Percentiles rank a stretch among this genome's conserved stretches.
These are phyloP conservation scores for Boletus hoseneyae DNA, from an alignment of 1,284 basidiomycete genomes.

Conservation along the genomic window DNA sequence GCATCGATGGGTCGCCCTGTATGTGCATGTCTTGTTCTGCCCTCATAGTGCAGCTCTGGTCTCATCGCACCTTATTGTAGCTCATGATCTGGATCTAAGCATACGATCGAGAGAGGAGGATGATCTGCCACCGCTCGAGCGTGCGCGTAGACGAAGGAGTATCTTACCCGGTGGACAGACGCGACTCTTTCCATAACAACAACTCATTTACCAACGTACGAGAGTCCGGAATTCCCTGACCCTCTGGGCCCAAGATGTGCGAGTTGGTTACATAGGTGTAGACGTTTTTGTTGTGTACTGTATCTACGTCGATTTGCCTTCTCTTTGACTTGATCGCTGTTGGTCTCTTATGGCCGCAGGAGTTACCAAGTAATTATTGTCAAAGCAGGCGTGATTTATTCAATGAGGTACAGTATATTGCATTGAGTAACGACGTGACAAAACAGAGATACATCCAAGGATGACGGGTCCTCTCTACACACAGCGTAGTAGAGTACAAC, in stretches of 20 bases:
- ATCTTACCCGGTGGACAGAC: conserved; percentile 29
- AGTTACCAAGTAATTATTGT: too few species aligned
- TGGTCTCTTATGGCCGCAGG: too few species aligned
- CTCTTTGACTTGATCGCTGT: not conserved
- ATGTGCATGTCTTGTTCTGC: conserved; percentile 23
- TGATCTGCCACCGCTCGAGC: conserved; percentile 54
- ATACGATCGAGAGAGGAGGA: conserved; percentile 42
- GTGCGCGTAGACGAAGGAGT: conserved; percentile 42
- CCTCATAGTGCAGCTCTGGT: not conserved
- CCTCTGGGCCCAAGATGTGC: not conserved
- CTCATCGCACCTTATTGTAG: conserved; percentile 14
- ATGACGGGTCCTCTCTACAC: not conserved
- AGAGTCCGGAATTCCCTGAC: not conserved
- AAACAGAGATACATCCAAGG: not conserved
- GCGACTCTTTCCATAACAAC: conserved; percentile 16
- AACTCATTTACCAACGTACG: not conserved
- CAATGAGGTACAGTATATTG: not conserved
- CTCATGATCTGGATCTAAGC: conserved; percentile 27
- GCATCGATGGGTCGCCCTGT: conserved; percentile 44
- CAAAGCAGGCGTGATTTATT: not conserved
- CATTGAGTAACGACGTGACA: not conserved
- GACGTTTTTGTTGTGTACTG: conserved; percentile 1
- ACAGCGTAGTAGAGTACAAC: conserved; percentile 1
- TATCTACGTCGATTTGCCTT: conserved; percentile 1
- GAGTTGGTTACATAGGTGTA: not conserved